Percentiles rank a stretch among this genome's conserved stretches.
Conservation (phyloP, 2,329 filamentous ascomycete species). For the Penicillium freii region DNA sequence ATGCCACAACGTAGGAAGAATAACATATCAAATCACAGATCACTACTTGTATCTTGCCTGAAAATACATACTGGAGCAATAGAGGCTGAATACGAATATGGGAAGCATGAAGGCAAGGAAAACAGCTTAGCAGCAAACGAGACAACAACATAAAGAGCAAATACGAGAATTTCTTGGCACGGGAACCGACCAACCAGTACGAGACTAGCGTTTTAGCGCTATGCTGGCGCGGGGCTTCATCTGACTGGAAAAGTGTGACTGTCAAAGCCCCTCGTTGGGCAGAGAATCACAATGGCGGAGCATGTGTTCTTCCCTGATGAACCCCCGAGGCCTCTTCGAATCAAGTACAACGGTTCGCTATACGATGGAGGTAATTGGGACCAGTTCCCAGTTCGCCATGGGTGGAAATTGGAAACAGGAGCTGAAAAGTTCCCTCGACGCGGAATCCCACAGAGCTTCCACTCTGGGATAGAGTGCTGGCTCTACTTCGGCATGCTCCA, state of each 20-base stretch:
- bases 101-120: background rate
- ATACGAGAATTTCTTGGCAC: background rate
- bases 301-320: background rate
- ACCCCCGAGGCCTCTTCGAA: background rate
- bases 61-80: background rate
- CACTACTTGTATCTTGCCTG: background rate
- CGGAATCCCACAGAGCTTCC: background rate
- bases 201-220: background rate
- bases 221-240: background rate
- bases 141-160: background rate
- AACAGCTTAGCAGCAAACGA: background rate
- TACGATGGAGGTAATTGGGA: background rate
- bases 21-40: background rate
- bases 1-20: background rate
- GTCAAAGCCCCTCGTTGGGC: background rate
- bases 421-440: background rate
- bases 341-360: background rate
- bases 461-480: constrained; percentile 9
- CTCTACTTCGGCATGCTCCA: constrained; percentile 14
- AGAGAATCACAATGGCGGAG: background rate
- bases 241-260: background rate
- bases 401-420: background rate
- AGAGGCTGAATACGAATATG: background rate
- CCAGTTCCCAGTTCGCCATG: background rate
- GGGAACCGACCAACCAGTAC: background rate